Evolutionary conservation across 371 early-diverging fungal genomes (phyloP), one percentile per base, ranked within the genome.

Genomic region (Saksenaea vasiformis): DNA sequence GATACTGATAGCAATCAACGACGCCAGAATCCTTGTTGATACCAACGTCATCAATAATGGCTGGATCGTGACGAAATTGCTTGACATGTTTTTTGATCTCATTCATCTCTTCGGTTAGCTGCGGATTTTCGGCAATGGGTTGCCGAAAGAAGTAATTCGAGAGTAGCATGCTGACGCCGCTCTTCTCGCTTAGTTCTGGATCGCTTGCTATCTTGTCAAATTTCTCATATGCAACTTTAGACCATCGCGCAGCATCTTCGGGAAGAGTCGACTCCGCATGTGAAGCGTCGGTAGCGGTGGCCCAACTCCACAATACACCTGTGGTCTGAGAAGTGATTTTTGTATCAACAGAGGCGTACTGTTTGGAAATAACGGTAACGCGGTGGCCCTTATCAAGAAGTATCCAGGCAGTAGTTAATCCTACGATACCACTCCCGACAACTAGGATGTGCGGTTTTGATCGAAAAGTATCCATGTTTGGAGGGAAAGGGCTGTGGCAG

Each of bases 401-500:
- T 10, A 47, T 9, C 51, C 17, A 47, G 11, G 51, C 51, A 10
- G 51, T 47, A 8, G 51, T 47, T 47, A 47, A 22, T n/a, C 51
- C 51, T 47, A 22, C 22, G 11, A 47, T 22, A 22, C 51, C 51
- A 47, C 51, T 22, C 22, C 51, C 51, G 19, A 47, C 22, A 10
- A 47, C 22, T 17, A 47, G 51, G 22, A 47, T 47, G 22, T 47
- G 51, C 51, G 51, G 51, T 22, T 47, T 47, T 47, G 51, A 47
- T 47, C 51, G 51, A 22, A 47, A 47, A 47, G 51, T 47, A 47
- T 47, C 51, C 51, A 47, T 47, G 19, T 19, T 22, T 19, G 51
- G 22, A 26, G 19, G 17, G 51, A 47, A 47, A 47, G 51, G 24
- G n/a, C 51, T n/a, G 24, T 47, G 24, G 22, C 22, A 10, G 51